A percentile compares a stretch with the other conserved stretches of the same genome.
Conservation (phyloP, 2,329 filamentous ascomycete genomes). For the Scorias spongiosa region DNA sequence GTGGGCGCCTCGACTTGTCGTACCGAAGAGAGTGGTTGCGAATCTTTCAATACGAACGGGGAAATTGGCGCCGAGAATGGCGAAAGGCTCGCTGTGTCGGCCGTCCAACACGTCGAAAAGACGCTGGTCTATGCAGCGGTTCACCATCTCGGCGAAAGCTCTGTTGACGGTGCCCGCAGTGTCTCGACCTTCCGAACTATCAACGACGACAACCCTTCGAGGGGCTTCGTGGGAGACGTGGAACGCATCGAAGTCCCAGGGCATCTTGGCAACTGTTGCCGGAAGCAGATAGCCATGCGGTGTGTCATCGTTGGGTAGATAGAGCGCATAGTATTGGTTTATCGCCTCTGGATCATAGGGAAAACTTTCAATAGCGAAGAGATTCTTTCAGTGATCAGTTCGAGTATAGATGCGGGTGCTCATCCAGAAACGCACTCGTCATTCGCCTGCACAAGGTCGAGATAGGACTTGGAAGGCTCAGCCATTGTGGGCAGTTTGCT, state of each 20-base stretch:
- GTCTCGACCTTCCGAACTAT: constrained; percentile 41
- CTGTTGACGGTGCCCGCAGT: constrained; percentile 42
- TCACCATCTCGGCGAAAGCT: constrained; percentile 51
- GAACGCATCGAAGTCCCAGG: constrained; percentile 42
- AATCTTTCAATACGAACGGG: constrained; percentile 61
- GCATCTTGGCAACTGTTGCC: constrained; percentile 42
- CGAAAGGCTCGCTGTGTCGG: constrained; percentile 67
- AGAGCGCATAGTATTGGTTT: constrained; percentile 45
- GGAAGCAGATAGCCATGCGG: constrained; percentile 44
- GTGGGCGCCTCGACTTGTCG: constrained; percentile 63
- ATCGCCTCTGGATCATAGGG: constrained; percentile 29
- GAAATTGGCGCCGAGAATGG: constrained; percentile 48
- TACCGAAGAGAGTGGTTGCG: constrained; percentile 56
- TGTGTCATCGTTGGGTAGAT: constrained; percentile 49
- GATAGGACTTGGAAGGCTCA: neutral
- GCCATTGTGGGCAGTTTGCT: neutral
- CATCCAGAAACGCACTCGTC: neutral
- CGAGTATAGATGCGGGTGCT: too few species aligned
- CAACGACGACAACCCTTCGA: constrained; percentile 44
- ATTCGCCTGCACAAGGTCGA: neutral
- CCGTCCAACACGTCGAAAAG: constrained; percentile 58
- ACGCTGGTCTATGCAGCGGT: constrained; percentile 27
- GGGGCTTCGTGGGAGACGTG: constrained; percentile 36
- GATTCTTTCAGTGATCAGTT: too few species aligned
- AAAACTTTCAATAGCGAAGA: constrained; percentile 23